These are phyloP conservation scores for Rhamnella rubrinervis DNA, from an alignment of 331 rosid species.

Conservation along the genomic window DNA sequence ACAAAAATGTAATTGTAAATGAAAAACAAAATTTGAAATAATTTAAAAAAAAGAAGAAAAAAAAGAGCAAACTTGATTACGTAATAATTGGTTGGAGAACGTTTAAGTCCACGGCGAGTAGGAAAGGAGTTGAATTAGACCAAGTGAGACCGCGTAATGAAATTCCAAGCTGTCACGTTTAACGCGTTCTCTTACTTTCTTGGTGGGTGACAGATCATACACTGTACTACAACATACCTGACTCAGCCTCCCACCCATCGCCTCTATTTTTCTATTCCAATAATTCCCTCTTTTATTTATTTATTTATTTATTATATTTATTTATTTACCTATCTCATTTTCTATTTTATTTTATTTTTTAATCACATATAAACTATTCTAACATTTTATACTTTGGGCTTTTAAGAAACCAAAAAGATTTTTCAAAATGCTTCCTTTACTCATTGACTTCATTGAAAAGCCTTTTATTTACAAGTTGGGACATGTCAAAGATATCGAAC, in stretches of 20 bases:
- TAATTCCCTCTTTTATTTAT: background rate
- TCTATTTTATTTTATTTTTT: background rate
- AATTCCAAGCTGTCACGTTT: slow-evolving; percentile 21
- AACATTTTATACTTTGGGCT: too few relatives aligned
- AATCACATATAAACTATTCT: too few relatives aligned
- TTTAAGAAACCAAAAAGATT: too few relatives aligned
- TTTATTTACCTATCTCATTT: background rate
- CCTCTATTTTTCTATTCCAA: background rate
- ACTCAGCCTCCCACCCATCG: slow-evolving; percentile 41
- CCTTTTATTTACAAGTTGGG: too few relatives aligned
- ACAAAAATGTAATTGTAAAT: too few relatives aligned
- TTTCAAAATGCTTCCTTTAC: too few relatives aligned
- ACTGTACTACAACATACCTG: slow-evolving; percentile 15
- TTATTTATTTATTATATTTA: background rate
- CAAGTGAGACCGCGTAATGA: background rate
- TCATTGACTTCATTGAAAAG: too few relatives aligned
- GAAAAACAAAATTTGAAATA: too few relatives aligned
- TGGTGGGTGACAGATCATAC: slow-evolving; percentile 28
- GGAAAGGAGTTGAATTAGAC: background rate
- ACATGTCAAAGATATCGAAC: too few relatives aligned
- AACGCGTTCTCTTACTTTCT: slow-evolving; percentile 30
- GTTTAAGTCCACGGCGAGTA: background rate
- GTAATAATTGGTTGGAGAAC: too few relatives aligned
- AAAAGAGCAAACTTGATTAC: too few relatives aligned
- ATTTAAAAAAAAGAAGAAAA: background rate